These are phyloP conservation scores for Mycena venus DNA, from an alignment of 768 basidiomycete species.

Conservation along the genomic window DNA sequence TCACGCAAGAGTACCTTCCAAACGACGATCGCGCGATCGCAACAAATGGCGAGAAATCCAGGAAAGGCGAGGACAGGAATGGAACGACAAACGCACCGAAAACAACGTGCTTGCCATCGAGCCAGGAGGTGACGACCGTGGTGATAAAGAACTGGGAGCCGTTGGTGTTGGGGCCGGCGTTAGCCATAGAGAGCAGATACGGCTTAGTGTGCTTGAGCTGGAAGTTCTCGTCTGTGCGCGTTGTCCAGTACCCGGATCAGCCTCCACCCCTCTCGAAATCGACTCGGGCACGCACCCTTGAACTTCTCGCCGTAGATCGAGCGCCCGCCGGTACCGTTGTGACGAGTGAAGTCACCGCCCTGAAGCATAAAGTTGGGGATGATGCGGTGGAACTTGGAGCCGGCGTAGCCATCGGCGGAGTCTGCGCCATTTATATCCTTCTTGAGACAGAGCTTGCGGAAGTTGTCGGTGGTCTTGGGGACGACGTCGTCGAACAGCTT, in stretches of 20 bases:
- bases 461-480: constrained; percentile 86
- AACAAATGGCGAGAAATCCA: background rate
- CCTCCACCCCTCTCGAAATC: no score
- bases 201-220: constrained; percentile 70
- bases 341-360: constrained; percentile 86
- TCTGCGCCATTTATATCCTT: constrained; percentile 27
- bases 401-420: constrained; percentile 75
- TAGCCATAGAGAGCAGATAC: constrained; percentile 88
- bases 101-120: constrained; percentile 77
- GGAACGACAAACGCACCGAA: constrained; percentile 68
- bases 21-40: no score
- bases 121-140: constrained; percentile 78
- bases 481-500: constrained; percentile 86
- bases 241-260: background rate
- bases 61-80: background rate
- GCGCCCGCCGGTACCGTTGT: constrained; percentile 85
- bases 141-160: constrained; percentile 91
- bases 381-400: constrained; percentile 78
- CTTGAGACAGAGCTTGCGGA: constrained; percentile 82
- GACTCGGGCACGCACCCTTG: constrained; percentile 58
- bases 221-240: constrained; percentile 76
- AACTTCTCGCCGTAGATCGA: constrained; percentile 91
- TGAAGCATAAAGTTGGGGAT: constrained; percentile 90
- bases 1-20: no score
- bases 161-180: constrained; percentile 85